Evolutionary conservation across 352 stramenopile genomes (phyloP).

Genomic region (Phytophthora pseudosyringae): DNA sequence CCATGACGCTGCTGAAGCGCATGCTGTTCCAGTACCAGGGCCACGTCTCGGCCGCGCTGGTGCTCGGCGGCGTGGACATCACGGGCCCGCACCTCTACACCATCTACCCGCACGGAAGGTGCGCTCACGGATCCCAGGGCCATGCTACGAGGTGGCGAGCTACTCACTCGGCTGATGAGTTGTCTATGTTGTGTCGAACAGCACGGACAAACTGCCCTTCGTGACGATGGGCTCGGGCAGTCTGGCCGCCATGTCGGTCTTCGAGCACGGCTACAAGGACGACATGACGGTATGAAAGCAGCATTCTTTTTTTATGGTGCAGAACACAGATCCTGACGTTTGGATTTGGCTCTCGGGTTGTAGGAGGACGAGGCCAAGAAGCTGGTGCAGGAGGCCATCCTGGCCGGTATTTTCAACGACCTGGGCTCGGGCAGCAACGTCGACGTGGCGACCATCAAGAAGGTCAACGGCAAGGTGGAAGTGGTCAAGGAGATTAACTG

Average conservation of each 20-base stretch:
- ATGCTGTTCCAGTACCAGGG: conserved; percentile 98
- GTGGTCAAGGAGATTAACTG: conserved; percentile 92
- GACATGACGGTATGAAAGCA: conserved; percentile 80
- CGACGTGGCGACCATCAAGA: conserved; percentile 96
- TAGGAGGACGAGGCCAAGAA: conserved; percentile 95
- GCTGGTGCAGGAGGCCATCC: conserved; percentile 96
- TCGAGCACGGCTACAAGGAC: conserved; percentile 96
- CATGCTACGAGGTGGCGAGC: not conserved
- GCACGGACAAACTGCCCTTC: conserved; percentile 97
- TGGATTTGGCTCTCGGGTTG: not conserved
- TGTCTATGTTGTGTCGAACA: conserved; percentile 24
- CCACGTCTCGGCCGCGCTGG: conserved; percentile 94
- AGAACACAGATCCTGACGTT: not conserved
- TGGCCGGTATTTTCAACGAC: conserved; percentile 99
- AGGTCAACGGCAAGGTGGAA: conserved; percentile 80
- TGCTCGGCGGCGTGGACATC: conserved; percentile 98
- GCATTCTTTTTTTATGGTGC: not conserved
- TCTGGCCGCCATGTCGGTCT: conserved; percentile 98
- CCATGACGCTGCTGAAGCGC: conserved; percentile 97
- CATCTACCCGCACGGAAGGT: conserved; percentile 97
- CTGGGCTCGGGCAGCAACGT: conserved; percentile 97
- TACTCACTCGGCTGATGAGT: not conserved
- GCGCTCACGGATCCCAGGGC: too few relatives aligned
- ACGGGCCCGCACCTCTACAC: conserved; percentile 97
- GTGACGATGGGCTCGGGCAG: conserved; percentile 99